phyloP scores from a whole-genome alignment of 441 rosid genomes.

The Populus trichocarpa region DNA sequence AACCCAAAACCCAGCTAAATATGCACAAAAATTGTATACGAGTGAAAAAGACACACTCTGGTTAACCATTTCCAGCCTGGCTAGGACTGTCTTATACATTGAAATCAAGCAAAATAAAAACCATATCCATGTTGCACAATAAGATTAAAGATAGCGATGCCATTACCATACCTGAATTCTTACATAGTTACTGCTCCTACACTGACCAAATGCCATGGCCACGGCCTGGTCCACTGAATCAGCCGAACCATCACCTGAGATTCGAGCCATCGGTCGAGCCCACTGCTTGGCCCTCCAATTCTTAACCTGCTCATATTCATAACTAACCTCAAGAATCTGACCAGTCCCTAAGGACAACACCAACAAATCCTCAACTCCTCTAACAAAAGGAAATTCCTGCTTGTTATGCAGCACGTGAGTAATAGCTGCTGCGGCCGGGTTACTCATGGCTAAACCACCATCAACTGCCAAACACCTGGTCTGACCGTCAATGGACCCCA shows the following conservation, averaged over 20 bases:
- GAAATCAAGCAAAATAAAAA: neutral
- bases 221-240: constrained; percentile 95
- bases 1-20: constrained; percentile 2
- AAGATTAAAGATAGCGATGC: neutral
- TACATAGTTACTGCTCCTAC: constrained; percentile 65
- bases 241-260: constrained; percentile 81
- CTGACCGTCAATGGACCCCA: constrained; percentile 68
- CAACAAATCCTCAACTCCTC: constrained; percentile 90
- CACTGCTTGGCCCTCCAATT: constrained; percentile 83
- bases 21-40: neutral
- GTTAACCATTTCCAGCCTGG: constrained; percentile 41
- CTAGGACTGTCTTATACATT: constrained; percentile 24
- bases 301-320: constrained; percentile 66
- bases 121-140: neutral
- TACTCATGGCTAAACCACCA: constrained; percentile 82
- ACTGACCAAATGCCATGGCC: constrained; percentile 88
- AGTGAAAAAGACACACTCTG: constrained; percentile 17
- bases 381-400: constrained; percentile 91
- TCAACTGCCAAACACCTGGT: constrained; percentile 84
- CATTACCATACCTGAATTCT: constrained; percentile 76
- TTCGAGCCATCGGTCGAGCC: constrained; percentile 82
- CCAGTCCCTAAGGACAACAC: constrained; percentile 84
- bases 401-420: constrained; percentile 96
- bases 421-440: constrained; percentile 90
- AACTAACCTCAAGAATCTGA: constrained; percentile 65